phyloP scores from a whole-genome alignment of 2,329 filamentous ascomycete genomes.

The Aureobasidium sp. region DNA sequence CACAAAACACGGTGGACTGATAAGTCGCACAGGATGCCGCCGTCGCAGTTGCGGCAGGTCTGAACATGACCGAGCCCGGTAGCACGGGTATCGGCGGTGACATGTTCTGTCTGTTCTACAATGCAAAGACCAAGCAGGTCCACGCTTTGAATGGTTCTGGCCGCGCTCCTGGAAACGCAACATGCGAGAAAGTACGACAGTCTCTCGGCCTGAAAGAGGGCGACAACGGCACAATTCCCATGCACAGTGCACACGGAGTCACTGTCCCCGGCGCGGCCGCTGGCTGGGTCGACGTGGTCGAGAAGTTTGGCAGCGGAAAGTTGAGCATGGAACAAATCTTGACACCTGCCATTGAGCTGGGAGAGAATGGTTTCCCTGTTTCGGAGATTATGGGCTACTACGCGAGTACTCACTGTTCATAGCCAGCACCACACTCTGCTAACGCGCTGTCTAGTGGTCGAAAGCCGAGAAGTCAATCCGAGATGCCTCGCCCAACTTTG shows the following conservation, averaged over 20 bases:
- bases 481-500: constrained; percentile 72
- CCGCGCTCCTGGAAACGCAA: constrained; percentile 63
- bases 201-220: constrained; percentile 60
- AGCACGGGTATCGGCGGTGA: constrained; percentile 95
- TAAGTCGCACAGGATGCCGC: constrained; percentile 68
- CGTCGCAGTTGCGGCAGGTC: constrained; percentile 81
- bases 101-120: constrained; percentile 92
- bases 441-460: constrained; percentile 56
- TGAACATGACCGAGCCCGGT: constrained; percentile 89
- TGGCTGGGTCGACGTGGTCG: constrained; percentile 85
- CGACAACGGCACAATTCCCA: constrained; percentile 57
- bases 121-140: constrained; percentile 73
- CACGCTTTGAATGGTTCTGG: constrained; percentile 89
- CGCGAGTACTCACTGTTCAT: constrained; percentile 45
- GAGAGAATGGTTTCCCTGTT: constrained; percentile 83
- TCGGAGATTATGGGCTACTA: constrained; percentile 66
- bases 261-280: constrained; percentile 87
- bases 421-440: not conserved
- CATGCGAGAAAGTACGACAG: constrained; percentile 61
- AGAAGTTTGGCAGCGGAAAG: constrained; percentile 84
- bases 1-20: constrained; percentile 5
- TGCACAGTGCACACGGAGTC: constrained; percentile 68
- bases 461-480: constrained; percentile 57
- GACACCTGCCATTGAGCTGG: constrained; percentile 74
- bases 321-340: constrained; percentile 70